Percentiles rank a stretch among this genome's conserved stretches.
These are phyloP conservation scores for Linnemannia hyalina DNA, from an alignment of 192 early-diverging fungal species.

Conservation along the genomic window DNA sequence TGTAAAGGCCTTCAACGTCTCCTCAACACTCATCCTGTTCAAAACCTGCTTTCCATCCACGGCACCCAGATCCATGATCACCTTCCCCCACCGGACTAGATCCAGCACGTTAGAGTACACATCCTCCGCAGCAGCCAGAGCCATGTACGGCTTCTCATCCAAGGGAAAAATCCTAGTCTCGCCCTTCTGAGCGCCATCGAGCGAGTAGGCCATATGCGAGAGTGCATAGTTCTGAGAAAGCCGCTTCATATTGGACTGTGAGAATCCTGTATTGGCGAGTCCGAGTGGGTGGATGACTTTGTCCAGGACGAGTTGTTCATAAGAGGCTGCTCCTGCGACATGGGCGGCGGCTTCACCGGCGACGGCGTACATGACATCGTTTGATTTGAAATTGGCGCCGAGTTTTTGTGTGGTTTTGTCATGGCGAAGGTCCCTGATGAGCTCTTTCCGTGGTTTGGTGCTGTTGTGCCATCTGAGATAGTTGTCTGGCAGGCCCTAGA, in stretches of 20 bases:
- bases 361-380: slow-evolving; percentile 23
- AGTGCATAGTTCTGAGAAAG: slow-evolving; percentile 3
- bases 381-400: neutral
- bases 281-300: slow-evolving; percentile 27
- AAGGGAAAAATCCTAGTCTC: neutral
- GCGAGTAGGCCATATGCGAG: neutral
- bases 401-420: neutral
- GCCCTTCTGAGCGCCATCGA: slow-evolving; percentile 16
- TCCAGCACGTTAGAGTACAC: slow-evolving; percentile 28
- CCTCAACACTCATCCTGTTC: slow-evolving; percentile 6
- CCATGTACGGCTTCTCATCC: neutral
- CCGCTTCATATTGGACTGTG: neutral
- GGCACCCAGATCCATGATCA: slow-evolving; percentile 2
- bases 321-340: neutral
- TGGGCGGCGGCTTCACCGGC: slow-evolving; percentile 25
- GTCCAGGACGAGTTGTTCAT: slow-evolving; percentile 10
- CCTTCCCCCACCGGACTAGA: slow-evolving; percentile 14
- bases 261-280: slow-evolving; percentile 14
- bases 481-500: neutral
- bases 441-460: neutral
- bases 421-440: slow-evolving; percentile 18
- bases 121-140: slow-evolving; percentile 12
- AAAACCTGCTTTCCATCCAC: slow-evolving; percentile 25
- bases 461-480: neutral
- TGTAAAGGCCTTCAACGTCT: neutral